Percentiles rank a stretch among this genome's conserved stretches.
phyloP scores from a whole-genome alignment of 805 yeast species.

The Komagataella pastoris region DNA sequence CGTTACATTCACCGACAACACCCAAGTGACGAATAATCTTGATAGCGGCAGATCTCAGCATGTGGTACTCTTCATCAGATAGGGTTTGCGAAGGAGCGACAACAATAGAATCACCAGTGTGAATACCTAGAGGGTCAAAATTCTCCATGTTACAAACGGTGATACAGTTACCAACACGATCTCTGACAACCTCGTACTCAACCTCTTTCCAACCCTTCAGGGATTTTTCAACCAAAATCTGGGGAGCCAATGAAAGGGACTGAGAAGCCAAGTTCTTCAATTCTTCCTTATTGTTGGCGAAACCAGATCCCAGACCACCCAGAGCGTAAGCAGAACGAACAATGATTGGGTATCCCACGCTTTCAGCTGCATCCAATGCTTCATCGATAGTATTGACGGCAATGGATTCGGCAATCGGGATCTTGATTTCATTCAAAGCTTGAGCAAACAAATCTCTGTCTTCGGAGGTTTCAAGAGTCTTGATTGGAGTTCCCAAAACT shows the following conservation, averaged over 20 bases:
- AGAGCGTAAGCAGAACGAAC: slow-evolving; percentile 95
- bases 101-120: slow-evolving; percentile 97
- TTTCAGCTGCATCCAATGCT: slow-evolving; percentile 80
- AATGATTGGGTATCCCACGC: slow-evolving; percentile 89
- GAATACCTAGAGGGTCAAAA: slow-evolving; percentile 96
- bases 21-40: slow-evolving; percentile 96
- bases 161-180: slow-evolving; percentile 91
- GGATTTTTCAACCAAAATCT: slow-evolving; percentile 91
- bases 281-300: slow-evolving; percentile 76
- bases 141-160: slow-evolving; percentile 99
- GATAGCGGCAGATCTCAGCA: slow-evolving; percentile 95
- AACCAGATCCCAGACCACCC: slow-evolving; percentile 97
- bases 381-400: slow-evolving; percentile 92
- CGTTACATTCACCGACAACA: slow-evolving; percentile 98
- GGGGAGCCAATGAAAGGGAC: slow-evolving; percentile 84
- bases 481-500: slow-evolving; percentile 95
- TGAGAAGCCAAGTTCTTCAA: slow-evolving; percentile 80
- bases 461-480: slow-evolving; percentile 91
- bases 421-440: slow-evolving; percentile 88
- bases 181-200: slow-evolving; percentile 97
- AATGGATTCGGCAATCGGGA: slow-evolving; percentile 93
- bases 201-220: slow-evolving; percentile 99
- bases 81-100: slow-evolving; percentile 98
- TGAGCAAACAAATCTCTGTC: slow-evolving; percentile 94
- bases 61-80: slow-evolving; percentile 94